Conservation (phyloP, 495 filamentous ascomycete species). For the Podospora comata region DNA sequence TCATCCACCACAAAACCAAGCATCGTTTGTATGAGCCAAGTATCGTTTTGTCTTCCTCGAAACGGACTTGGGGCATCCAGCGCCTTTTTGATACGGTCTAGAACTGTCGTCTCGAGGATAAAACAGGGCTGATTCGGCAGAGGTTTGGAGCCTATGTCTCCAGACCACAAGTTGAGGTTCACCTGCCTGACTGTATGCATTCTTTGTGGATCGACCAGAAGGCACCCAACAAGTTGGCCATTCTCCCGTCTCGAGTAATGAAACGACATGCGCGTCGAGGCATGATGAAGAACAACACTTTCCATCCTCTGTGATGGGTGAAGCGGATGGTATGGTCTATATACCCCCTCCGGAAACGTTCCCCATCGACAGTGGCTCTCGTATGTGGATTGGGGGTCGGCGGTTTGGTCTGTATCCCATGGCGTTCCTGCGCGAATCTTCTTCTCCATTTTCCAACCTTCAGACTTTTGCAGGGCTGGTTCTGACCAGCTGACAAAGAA, state of each 20-base stretch:
- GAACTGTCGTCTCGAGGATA: neutral
- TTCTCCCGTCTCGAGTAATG: neutral
- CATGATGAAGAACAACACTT: neutral
- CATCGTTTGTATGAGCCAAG: neutral
- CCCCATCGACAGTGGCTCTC: neutral
- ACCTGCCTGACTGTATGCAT: neutral
- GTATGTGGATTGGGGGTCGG: neutral
- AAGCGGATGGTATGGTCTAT: neutral
- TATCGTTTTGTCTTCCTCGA: neutral
- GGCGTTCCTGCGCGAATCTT: neutral
- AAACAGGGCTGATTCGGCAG: neutral
- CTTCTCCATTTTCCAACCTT: neutral
- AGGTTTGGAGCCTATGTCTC: neutral
- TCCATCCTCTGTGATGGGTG: neutral
- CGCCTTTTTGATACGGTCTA: neutral
- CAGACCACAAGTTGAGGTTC: neutral
- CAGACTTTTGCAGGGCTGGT: neutral
- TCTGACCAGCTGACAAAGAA: neutral
- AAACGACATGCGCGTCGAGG: neutral
- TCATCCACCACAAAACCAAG: neutral
- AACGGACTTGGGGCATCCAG: neutral
- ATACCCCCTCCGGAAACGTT: neutral
- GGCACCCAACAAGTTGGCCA: neutral
- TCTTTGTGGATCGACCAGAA: neutral
- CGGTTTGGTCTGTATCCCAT: neutral